These are phyloP conservation scores for Malania oleifera DNA, from an alignment of 164 flowering plant species.

Conservation along the genomic window DNA sequence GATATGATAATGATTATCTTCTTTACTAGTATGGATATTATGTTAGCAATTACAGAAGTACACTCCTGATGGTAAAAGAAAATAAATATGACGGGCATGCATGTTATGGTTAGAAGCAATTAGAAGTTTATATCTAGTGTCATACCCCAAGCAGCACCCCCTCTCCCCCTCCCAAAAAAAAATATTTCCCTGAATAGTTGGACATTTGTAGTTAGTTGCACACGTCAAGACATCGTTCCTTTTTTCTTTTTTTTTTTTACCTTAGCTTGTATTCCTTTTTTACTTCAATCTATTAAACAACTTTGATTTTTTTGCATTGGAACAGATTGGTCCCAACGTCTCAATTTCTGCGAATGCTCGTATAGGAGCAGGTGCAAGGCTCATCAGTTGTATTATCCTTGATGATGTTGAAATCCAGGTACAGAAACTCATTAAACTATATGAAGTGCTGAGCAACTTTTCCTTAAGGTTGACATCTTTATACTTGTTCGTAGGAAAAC, in stretches of 20 bases:
- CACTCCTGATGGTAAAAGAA: too few species aligned
- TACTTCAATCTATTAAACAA: not conserved
- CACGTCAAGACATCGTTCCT: not conserved
- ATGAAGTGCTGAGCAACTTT: not conserved
- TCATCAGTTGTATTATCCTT: slow-evolving; percentile 79
- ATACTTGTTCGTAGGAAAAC: slow-evolving; percentile 58
- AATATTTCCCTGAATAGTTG: too few species aligned
- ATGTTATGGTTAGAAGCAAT: too few species aligned
- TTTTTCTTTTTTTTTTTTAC: not conserved
- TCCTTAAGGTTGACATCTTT: slow-evolving; percentile 7
- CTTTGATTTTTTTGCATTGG: not conserved
- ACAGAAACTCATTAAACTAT: slow-evolving; percentile 7
- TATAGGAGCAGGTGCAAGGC: slow-evolving; percentile 88
- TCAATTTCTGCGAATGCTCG: slow-evolving; percentile 98
- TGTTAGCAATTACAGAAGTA: too few species aligned
- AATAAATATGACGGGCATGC: too few species aligned
- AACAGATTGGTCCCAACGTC: slow-evolving; percentile 96
- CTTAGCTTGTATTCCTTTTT: not conserved
- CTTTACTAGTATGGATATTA: too few species aligned
- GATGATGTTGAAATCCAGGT: slow-evolving; percentile 98
- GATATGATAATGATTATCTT: too few species aligned
- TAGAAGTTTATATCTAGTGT: too few species aligned
- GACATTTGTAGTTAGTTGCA: too few species aligned
- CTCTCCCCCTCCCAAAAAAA: too few species aligned
- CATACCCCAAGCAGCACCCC: too few species aligned